Percentiles rank a stretch among this genome's conserved stretches.
phyloP scores from a whole-genome alignment of 2,329 filamentous ascomycete species.

The Penicillium aurantiogriseum region DNA sequence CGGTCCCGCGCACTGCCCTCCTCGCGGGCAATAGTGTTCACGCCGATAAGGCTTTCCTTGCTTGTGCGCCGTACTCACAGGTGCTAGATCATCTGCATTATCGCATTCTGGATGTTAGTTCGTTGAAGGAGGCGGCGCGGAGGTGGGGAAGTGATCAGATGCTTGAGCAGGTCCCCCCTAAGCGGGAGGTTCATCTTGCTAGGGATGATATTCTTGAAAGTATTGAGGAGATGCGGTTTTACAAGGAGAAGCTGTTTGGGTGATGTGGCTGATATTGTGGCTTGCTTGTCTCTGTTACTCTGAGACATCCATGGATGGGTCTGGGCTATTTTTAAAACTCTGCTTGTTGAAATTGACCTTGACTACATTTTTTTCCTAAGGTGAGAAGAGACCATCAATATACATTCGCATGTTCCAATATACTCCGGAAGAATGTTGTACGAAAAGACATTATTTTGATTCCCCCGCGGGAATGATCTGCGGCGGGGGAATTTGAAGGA shows the following conservation, averaged over 20 bases:
- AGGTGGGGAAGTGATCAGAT: conserved; percentile 71
- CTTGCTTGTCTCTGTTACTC: not conserved
- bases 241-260: conserved; percentile 67
- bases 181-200: conserved; percentile 77
- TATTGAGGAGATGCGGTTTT: conserved; percentile 86
- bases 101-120: conserved; percentile 86
- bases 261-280: conserved; percentile 1
- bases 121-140: conserved; percentile 83
- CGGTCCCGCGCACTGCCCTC: conserved; percentile 64
- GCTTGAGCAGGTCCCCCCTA: conserved; percentile 63
- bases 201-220: conserved; percentile 90
- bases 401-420: not conserved
- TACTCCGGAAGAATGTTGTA: not conserved
- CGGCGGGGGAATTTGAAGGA: not conserved
- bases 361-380: not conserved
- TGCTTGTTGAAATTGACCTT: not conserved
- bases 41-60: conserved; percentile 79
- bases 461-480: conserved; percentile 2
- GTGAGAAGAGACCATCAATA: not conserved
- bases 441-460: not conserved
- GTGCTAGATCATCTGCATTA: conserved; percentile 81
- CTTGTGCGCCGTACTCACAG: conserved; percentile 67
- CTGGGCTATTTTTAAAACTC: not conserved
- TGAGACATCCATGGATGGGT: conserved; percentile 6
- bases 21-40: conserved; percentile 93